A percentile compares a stretch with the other conserved stretches of the same genome.
phyloP scores from a whole-genome alignment of 2,329 filamentous ascomycete genomes.

The Mariannaea sp. region DNA sequence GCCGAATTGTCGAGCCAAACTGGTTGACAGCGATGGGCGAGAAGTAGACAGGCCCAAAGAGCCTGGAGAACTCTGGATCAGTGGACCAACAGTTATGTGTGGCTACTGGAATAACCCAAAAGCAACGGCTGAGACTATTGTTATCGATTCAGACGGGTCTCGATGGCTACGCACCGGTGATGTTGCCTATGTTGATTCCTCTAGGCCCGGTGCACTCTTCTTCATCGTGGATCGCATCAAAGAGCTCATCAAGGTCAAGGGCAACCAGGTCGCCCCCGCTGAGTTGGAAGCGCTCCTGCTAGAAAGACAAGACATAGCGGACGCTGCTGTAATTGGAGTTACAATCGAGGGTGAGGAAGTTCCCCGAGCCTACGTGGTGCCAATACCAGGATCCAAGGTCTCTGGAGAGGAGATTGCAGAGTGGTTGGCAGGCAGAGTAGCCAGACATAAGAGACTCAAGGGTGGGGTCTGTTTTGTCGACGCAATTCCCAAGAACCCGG shows the following conservation, averaged over 20 bases:
- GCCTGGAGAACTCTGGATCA: constrained; percentile 74
- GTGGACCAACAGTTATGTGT: constrained; percentile 72
- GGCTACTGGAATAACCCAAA: constrained; percentile 76
- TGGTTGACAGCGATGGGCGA: constrained; percentile 62
- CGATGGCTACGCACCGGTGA: constrained; percentile 79
- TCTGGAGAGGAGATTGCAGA: constrained; percentile 54
- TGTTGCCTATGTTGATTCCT: constrained; percentile 67
- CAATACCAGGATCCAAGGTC: constrained; percentile 44
- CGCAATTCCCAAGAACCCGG: constrained; percentile 71
- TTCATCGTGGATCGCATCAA: constrained; percentile 75
- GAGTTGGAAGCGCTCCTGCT: constrained; percentile 76
- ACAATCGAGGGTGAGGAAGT: constrained; percentile 54
- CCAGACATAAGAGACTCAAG: constrained; percentile 68
- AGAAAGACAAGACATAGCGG: constrained; percentile 69
- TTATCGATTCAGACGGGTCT: constrained; percentile 51
- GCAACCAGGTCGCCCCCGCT: constrained; percentile 76
- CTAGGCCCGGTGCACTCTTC: constrained; percentile 51
- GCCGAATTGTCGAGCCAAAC: constrained; percentile 55
- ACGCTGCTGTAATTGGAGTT: constrained; percentile 66
- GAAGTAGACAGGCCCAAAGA: constrained; percentile 53
- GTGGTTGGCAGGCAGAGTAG: constrained; percentile 67
- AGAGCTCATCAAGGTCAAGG: constrained; percentile 68
- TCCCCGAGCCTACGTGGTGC: constrained; percentile 65
- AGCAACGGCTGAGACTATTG: constrained; percentile 65
- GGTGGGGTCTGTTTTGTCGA: constrained; percentile 66